phyloP scores from a whole-genome alignment of 2,329 filamentous ascomycete genomes.

The Diplocarpon rosae region DNA sequence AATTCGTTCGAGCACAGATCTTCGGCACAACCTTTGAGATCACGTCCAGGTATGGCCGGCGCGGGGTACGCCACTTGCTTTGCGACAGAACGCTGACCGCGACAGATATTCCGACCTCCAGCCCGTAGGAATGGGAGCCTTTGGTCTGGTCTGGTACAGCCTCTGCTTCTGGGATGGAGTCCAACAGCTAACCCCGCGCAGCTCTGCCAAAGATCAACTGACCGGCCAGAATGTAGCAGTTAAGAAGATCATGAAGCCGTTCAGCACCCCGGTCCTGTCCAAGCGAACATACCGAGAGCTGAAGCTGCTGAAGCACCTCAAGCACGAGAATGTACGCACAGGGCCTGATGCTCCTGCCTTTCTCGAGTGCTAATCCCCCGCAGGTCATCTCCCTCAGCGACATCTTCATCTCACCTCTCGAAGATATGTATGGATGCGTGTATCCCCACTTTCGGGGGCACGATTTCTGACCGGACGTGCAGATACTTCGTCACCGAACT shows the following conservation, averaged over 20 bases:
- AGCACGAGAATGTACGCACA: constrained; percentile 76
- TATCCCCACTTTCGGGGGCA: constrained; percentile 13
- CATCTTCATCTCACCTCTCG: constrained; percentile 97
- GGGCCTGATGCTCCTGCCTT: neutral
- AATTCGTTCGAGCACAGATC: constrained; percentile 98
- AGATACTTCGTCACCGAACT: constrained; percentile 98
- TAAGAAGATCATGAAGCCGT: constrained; percentile 99
- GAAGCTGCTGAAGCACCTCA: constrained; percentile 92
- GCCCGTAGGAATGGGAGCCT: constrained; percentile 97
- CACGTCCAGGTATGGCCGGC: constrained; percentile 68
- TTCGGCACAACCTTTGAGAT: constrained; percentile 99
- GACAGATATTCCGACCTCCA: constrained; percentile 91
- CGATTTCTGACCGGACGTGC: constrained; percentile 13
- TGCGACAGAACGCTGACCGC: constrained; percentile 14
- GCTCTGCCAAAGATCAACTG: constrained; percentile 95
- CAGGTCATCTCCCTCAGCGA: constrained; percentile 96
- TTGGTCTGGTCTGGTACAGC: constrained; percentile 89
- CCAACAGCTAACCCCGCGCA: constrained; percentile 31
- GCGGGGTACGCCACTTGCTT: constrained; percentile 10
- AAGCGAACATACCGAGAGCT: constrained; percentile 97
- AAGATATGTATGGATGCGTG: constrained; percentile 67
- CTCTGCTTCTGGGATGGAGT: neutral
- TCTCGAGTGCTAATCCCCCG: constrained; percentile 17
- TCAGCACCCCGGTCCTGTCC: constrained; percentile 95
- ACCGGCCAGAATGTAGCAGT: constrained; percentile 94